Evolutionary conservation across 2,329 filamentous ascomycete genomes (phyloP), one percentile per base, ranked within the genome.

Genomic region (Penicillium sp.): DNA sequence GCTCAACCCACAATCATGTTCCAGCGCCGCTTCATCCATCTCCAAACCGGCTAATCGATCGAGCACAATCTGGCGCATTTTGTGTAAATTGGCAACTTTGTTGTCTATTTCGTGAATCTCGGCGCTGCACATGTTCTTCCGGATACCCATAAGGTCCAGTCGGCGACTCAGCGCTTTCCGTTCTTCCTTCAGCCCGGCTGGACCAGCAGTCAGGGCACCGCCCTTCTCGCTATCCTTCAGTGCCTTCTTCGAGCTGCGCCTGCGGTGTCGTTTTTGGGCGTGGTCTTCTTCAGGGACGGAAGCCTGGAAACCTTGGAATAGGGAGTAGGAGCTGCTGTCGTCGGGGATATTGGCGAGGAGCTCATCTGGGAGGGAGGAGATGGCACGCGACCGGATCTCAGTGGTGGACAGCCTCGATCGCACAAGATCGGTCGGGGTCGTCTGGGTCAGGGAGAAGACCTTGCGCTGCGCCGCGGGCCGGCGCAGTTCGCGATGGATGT

Each of bases 31-130:
- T 76, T 99, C 95, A 68, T 98, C 93, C 73, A 93, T 88, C 76
- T 99, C 95, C 60, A 98, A 78, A 2, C 84, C 86, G 1, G 93
- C 93, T 64, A 99, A 77, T 61, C 95, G 85, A 54, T 97, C 92
- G 56, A 99, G 76, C 46, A 98, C 90, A 60, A 97, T 96, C 70
- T 88, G 90, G 64, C 95, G 88, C 92, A 98, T 97, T 61, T 87
- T 91, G 66, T 92, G 89, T 54, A 99, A 80, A 74, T 98, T 98
- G 59, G 91, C 86, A 62, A 99, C 93, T 77, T 98, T 99, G 77
- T 90, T 93, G 77, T 99, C 95, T 60, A 99, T 96, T 70, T 99
- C 95, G 59, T 88, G 87, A 58, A 99, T 98, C 75, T 99, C 95
- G 62, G 91, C 90, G 69, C 92, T 95, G 66, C 93, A 93, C 93